Evolutionary conservation across 371 early-diverging fungal species (phyloP).

Genomic region (Chytridium lagenaria): DNA sequence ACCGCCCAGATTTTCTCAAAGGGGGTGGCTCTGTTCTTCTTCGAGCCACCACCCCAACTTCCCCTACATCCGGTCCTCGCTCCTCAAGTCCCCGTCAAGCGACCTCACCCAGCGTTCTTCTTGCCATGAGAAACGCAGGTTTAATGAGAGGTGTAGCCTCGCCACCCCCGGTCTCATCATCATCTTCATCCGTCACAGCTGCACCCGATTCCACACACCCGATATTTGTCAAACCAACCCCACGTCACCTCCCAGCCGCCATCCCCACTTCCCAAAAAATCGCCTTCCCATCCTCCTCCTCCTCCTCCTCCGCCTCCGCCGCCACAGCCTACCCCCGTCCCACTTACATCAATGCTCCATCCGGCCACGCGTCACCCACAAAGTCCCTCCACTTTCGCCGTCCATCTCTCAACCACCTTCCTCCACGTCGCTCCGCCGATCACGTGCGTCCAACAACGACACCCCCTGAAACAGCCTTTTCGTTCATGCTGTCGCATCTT

Average conservation of each 20-base stretch:
- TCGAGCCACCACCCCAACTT: background rate
- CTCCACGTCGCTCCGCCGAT: too few relatives aligned
- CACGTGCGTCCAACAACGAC: too few relatives aligned
- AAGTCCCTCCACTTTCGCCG: too few relatives aligned
- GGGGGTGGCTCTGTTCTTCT: background rate
- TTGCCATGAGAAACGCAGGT: too few relatives aligned
- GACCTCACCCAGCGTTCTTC: background rate
- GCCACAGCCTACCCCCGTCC: background rate
- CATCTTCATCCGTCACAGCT: slow-evolving; percentile 1
- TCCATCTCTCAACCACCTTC: too few relatives aligned
- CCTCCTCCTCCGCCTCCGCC: slow-evolving; percentile 16
- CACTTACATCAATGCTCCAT: background rate
- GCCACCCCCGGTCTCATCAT: background rate
- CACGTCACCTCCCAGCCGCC: background rate
- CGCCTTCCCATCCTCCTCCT: too few relatives aligned
- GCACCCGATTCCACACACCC: background rate
- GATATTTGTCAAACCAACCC: background rate
- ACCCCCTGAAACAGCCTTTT: too few relatives aligned
- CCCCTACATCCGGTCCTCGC: background rate
- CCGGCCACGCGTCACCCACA: too few relatives aligned
- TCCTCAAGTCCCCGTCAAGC: background rate
- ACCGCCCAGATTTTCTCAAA: slow-evolving; percentile 18
- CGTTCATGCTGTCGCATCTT: too few relatives aligned
- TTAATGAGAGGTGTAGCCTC: background rate
- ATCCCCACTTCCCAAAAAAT: slow-evolving; percentile 6